Evolutionary conservation across 495 filamentous ascomycete genomes (phyloP), one percentile per base, ranked within the genome.

Genomic region (Aspergillus conjunctus): DNA sequence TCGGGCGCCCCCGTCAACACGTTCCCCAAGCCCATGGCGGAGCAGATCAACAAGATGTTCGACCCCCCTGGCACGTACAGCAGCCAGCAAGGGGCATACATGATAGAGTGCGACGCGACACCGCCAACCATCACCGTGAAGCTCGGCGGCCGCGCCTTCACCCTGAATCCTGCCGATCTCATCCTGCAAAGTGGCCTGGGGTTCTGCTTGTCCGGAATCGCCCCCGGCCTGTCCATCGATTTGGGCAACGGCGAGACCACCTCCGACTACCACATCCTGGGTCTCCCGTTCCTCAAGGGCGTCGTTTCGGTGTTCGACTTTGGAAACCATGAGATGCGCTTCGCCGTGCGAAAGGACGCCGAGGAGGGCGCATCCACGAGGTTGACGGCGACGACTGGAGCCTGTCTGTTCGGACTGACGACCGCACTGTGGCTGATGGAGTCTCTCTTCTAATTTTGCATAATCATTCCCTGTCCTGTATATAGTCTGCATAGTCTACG

Each of bases 231-330:
- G 76, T 72, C 11, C 73, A 60, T 53, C 63, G 3, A 55, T 51
- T 69, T 6, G 82, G 74, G 64, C 74, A 72, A 59, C 74, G 68
- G 21, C 33, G 61, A 65, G 58, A 74, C 37, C 37, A 10, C 62
- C 62, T 58, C 68, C 0, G 73, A 73, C 22, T 68, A 82, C 15
- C 81, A 79, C 58, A 84, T 89, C 43, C 63, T 91, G 1, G 89
- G 89, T 8, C 88, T 88, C 54, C 75, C 86, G 4, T 93, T 91
- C 61, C 71, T 92, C 54, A 93, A 91, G 75, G 91, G 90, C 64
- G 88, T 91, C 18, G 89, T 91, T 66, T 74, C 78, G 0, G 81
- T 86, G 9, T 87, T 85, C 65, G 84, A 89, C 72, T 74, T 89
- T 48, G 85, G 83, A 9, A 73, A 72, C 57, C 76, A 76, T 26